phyloP scores from a whole-genome alignment of 75 land plant species.

The Adiantum capillusveneris region DNA sequence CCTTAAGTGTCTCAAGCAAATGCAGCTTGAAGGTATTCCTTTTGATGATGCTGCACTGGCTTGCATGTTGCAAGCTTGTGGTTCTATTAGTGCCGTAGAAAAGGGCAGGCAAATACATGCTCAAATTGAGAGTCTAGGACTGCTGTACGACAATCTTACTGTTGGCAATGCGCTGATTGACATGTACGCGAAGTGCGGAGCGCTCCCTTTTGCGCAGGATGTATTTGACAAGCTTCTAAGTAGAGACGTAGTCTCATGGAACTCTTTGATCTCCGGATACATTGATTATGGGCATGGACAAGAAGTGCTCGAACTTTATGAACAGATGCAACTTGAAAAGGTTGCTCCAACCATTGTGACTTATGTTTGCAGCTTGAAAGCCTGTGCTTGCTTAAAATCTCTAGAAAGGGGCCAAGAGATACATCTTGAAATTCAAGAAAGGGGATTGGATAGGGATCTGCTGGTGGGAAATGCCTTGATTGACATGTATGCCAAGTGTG shows the following conservation, averaged over 20 bases:
- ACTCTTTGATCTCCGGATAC: conserved; percentile 18
- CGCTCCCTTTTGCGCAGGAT: background rate
- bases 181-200: background rate
- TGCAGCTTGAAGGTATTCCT: background rate
- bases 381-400: conserved; percentile 20
- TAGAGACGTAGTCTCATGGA: background rate
- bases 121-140: background rate
- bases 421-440: conserved; percentile 13
- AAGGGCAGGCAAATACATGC: background rate
- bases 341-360: conserved; percentile 22
- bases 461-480: conserved; percentile 29
- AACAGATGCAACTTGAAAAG: background rate
- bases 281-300: conserved; percentile 18
- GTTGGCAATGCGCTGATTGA: background rate
- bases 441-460: conserved; percentile 10
- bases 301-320: conserved; percentile 10
- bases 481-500: conserved; percentile 31
- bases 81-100: background rate
- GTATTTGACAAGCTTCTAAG: background rate
- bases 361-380: conserved; percentile 27
- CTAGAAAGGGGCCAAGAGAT: conserved; percentile 11
- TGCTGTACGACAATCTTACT: background rate
- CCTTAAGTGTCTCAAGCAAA: background rate
- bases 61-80: background rate
- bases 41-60: background rate